These are phyloP conservation scores for Fusarium sp. DNA, from an alignment of 2,329 filamentous ascomycete genomes.

Conservation along the genomic window DNA sequence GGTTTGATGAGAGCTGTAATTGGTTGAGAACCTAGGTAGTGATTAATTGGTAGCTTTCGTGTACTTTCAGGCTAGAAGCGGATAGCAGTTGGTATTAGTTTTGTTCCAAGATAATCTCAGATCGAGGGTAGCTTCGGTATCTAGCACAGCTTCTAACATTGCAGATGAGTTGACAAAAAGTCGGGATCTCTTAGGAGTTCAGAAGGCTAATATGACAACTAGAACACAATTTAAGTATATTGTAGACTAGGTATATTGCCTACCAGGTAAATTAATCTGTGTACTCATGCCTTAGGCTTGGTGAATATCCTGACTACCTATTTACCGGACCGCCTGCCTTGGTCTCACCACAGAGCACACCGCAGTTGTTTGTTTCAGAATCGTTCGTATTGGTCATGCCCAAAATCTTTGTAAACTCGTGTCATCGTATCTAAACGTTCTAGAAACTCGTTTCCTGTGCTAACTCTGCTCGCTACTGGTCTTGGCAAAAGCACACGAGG, in stretches of 20 bases:
- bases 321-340: too few relatives aligned
- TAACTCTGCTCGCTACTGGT: background rate
- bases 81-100: background rate
- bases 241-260: too few relatives aligned
- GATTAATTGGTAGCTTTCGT: slow-evolving; percentile 4
- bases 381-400: slow-evolving; percentile 16
- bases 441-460: slow-evolving; percentile 1
- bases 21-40: slow-evolving; percentile 9
- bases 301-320: too few relatives aligned
- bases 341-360: background rate
- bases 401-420: background rate
- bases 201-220: too few relatives aligned
- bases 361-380: background rate
- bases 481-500: background rate
- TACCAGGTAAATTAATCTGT: too few relatives aligned
- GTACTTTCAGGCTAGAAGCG: slow-evolving; percentile 3
- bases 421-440: background rate
- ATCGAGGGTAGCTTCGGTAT: slow-evolving; percentile 17
- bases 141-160: slow-evolving; percentile 1
- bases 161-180: too few relatives aligned
- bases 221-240: too few relatives aligned
- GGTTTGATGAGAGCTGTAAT: background rate
- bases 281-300: too few relatives aligned
- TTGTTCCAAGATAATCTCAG: slow-evolving; percentile 2
- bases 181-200: too few relatives aligned